Base-by-base conservation (phyloP, 768 basidiomycete genomes). In the Wakefieldia striispora region DNA sequence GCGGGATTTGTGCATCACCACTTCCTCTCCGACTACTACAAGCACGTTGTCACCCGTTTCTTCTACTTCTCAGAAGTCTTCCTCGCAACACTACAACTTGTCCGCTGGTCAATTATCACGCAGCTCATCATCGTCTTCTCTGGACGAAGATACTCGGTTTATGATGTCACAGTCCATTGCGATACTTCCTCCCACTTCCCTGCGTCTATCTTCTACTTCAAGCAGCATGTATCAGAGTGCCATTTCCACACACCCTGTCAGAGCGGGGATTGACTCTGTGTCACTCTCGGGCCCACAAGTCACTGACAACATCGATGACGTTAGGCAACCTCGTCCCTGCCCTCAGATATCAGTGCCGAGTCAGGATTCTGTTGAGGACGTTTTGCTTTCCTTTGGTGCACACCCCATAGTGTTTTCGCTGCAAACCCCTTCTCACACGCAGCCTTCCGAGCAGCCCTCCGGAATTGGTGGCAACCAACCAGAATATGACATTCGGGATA, bases 191-290 rank as follows among this genome's bases (percentile, higher is more conserved):
- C 78, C 75, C 12, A 63, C 72, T 37, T 58, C 76, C 9, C 56
- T 58, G 7, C 81, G 74, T n/a, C 72, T 76, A 16, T 56, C 71
- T 34, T 82, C 84, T 17, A 68, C 77, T 41, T 66, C 75, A 6
- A 81, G 80, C 57, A 91, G 84, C 68, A 80, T 92, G 76, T 93
- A 91, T 63, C 79, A 86, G 56, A 92, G 89, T 57, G 86, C 86
- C 4, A 56, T 86, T 19, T 85, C 85, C 10, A 54, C 59, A 23
- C 50, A 45, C 29, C 38, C 45, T 9, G 17, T 23, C 10, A 21
- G 48, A 40, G 13, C 12, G 36, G 47, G 49, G 40, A 7, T 36
- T 16, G 23, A 41, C n/a, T n/a, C n/a, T n/a, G n/a, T n/a, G 29
- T 43, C 41, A 7, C n/a, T 14, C 36, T 39, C 40, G 11, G 11